Conservation (phyloP, 257 asterid species). For the Mentha longifolia region DNA sequence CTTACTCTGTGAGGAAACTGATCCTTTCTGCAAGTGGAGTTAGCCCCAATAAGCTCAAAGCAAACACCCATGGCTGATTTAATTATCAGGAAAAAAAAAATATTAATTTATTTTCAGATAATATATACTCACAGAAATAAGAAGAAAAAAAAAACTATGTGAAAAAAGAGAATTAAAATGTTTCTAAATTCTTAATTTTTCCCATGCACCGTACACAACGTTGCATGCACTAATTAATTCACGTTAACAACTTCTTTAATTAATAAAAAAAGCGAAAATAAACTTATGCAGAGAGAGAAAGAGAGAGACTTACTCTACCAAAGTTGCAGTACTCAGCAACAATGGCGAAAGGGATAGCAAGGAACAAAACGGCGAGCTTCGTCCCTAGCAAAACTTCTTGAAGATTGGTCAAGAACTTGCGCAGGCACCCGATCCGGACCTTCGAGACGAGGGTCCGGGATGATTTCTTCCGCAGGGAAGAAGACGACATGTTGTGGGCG, state of each 20-base stretch:
- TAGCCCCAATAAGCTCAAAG: slow-evolving; percentile 77
- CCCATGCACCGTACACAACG: too few relatives aligned
- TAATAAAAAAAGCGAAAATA: too few relatives aligned
- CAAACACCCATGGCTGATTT: slow-evolving; percentile 84
- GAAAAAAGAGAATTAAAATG: too few relatives aligned
- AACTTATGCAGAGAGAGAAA: too few relatives aligned
- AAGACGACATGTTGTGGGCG: slow-evolving; percentile 58
- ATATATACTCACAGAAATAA: not conserved
- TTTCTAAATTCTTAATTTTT: too few relatives aligned
- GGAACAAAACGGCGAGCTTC: slow-evolving; percentile 63
- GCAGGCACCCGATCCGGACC: slow-evolving; percentile 41
- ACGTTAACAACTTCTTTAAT: not conserved
- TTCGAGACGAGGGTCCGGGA: slow-evolving; percentile 55
- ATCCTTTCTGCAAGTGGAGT: slow-evolving; percentile 87
- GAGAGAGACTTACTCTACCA: slow-evolving; percentile 50
- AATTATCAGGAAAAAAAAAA: not conserved
- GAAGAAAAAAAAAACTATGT: not conserved
- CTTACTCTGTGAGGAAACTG: slow-evolving; percentile 89
- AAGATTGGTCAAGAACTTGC: slow-evolving; percentile 52
- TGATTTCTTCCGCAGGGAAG: slow-evolving; percentile 82
- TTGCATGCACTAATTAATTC: slow-evolving; percentile 15
- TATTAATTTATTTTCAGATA: not conserved
- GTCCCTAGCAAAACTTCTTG: slow-evolving; percentile 82
- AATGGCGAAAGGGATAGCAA: slow-evolving; percentile 79
- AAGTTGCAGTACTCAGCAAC: slow-evolving; percentile 49